These are phyloP conservation scores for Discostella pseudostelligera DNA, from an alignment of 108 stramenopile genomes.

Conservation along the genomic window DNA sequence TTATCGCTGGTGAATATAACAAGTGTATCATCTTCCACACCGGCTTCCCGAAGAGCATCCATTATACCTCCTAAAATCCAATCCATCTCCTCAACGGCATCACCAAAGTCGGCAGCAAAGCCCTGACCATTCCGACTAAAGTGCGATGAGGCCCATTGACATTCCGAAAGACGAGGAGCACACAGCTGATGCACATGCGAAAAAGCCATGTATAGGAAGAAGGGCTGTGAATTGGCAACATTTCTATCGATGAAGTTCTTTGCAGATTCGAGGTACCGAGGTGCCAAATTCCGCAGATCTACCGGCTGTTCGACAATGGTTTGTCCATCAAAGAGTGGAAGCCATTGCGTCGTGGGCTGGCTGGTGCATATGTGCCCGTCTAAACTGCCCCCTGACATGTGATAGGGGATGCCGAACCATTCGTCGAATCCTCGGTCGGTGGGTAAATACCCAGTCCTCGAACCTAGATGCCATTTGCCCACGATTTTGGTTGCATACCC, in stretches of 20 bases:
- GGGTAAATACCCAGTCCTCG: conserved; percentile 53
- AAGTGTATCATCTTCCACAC: conserved; percentile 49
- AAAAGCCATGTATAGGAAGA: conserved; percentile 69
- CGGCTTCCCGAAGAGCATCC: not conserved
- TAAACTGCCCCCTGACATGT: conserved; percentile 67
- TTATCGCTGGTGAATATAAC: conserved; percentile 74
- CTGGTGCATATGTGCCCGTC: conserved; percentile 57
- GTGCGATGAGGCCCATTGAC: conserved; percentile 59
- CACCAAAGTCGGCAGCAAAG: conserved; percentile 40
- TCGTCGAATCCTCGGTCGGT: conserved; percentile 78
- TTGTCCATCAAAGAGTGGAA: conserved; percentile 55
- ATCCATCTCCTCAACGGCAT: conserved; percentile 74
- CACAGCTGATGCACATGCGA: conserved; percentile 73
- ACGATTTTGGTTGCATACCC: conserved; percentile 75
- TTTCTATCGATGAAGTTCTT: conserved; percentile 33
- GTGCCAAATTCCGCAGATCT: conserved; percentile 42
- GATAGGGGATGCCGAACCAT: conserved; percentile 78
- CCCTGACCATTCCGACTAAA: not conserved
- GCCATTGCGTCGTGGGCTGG: conserved; percentile 50
- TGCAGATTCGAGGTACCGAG: conserved; percentile 41
- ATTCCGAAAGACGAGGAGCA: conserved; percentile 53
- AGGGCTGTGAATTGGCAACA: conserved; percentile 29
- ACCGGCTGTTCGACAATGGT: conserved; percentile 69
- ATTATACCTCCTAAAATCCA: conserved; percentile 40
- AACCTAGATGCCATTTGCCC: conserved; percentile 85